Evolutionary conservation across 2,329 filamentous ascomycete species (phyloP).

Genomic region (Alternaria burnsii): DNA sequence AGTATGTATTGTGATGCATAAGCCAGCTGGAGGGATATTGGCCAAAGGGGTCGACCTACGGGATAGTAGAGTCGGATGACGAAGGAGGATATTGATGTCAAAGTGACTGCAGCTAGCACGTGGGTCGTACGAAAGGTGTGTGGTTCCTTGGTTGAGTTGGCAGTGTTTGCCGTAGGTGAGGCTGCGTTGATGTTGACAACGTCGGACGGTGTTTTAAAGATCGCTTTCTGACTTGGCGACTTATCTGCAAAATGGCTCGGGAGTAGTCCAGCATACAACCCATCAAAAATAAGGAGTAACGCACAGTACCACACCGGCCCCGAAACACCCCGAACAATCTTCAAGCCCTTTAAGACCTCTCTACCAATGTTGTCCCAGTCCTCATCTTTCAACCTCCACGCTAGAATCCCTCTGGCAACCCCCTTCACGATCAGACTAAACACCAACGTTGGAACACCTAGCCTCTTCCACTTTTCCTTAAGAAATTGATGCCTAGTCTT

Average conservation of each 20-base stretch:
- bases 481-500: conserved; percentile 6
- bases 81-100: conserved; percentile 11
- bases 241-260: neutral
- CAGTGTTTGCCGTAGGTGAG: too few species aligned
- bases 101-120: neutral
- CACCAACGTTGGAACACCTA: conserved; percentile 27
- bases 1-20: conserved; percentile 28
- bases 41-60: conserved; percentile 13
- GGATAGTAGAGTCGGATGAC: conserved; percentile 20
- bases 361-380: neutral
- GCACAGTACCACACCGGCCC: conserved; percentile 34
- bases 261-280: conserved; percentile 6
- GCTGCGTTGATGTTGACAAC: neutral
- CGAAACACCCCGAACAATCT: conserved; percentile 18
- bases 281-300: conserved; percentile 28
- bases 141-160: neutral
- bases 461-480: conserved; percentile 23
- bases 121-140: neutral
- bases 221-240: too few species aligned
- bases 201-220: neutral
- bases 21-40: conserved; percentile 18
- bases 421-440: conserved; percentile 16
- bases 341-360: conserved; percentile 7
- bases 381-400: conserved; percentile 1
- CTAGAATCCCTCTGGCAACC: conserved; percentile 8